These are phyloP conservation scores for Heterobasidion occidentale DNA, from an alignment of 1,284 basidiomycete genomes.

Conservation along the genomic window DNA sequence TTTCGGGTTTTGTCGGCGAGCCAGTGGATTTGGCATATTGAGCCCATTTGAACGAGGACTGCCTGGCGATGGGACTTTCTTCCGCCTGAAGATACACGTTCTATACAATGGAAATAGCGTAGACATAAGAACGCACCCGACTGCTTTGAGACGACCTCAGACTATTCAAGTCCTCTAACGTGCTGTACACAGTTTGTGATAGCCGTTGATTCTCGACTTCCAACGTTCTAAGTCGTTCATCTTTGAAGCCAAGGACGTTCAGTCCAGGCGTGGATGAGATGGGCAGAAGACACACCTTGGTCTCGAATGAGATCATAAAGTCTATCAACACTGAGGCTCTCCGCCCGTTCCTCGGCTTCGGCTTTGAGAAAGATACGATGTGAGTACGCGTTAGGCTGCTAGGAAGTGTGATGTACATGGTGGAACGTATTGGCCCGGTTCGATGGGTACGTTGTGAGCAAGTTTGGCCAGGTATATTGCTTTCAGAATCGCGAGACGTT, in stretches of 20 bases:
- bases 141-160: constrained; percentile 30
- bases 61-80: constrained; percentile 50
- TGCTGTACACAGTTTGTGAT: constrained; percentile 47
- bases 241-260: constrained; percentile 29
- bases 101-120: constrained; percentile 4
- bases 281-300: constrained; percentile 48
- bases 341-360: constrained; percentile 56
- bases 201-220: constrained; percentile 75
- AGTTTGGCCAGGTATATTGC: constrained; percentile 85
- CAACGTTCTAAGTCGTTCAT: constrained; percentile 55
- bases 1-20: constrained; percentile 69
- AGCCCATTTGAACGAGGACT: constrained; percentile 80
- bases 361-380: constrained; percentile 31
- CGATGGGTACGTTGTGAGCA: constrained; percentile 75
- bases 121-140: constrained; percentile 5
- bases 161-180: constrained; percentile 58
- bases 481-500: constrained; percentile 83
- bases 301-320: constrained; percentile 66
- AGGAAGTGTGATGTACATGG: constrained; percentile 56
- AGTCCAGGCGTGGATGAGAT: neutral
- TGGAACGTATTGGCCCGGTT: constrained; percentile 82
- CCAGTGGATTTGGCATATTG: constrained; percentile 61
- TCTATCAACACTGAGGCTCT: constrained; percentile 55
- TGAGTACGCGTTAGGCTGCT: neutral
- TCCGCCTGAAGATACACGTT: constrained; percentile 24